These are phyloP conservation scores for Cutaneotrichosporon sp. DNA, from an alignment of 1,284 basidiomycete genomes.

Conservation along the genomic window DNA sequence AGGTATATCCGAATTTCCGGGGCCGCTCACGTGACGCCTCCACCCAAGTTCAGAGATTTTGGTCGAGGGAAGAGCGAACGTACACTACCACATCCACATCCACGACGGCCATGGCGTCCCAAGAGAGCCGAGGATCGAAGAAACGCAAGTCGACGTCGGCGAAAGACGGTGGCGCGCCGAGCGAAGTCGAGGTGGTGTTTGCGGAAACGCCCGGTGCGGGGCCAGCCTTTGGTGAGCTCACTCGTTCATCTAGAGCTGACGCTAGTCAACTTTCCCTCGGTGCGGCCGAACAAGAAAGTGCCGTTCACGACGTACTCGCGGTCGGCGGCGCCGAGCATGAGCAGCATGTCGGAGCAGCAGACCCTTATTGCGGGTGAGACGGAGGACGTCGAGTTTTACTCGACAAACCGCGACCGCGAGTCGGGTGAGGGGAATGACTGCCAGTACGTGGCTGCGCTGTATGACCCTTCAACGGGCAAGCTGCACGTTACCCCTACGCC, in stretches of 20 bases:
- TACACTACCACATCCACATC: no score
- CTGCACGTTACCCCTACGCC: conserved; percentile 61
- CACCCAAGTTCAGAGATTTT: not conserved
- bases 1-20: not conserved
- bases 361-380: conserved; percentile 66
- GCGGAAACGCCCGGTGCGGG: conserved; percentile 50
- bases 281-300: conserved; percentile 58
- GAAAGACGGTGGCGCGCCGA: not conserved
- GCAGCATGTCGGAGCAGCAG: conserved; percentile 52
- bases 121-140: conserved; percentile 23
- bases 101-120: conserved; percentile 8
- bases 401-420: conserved; percentile 50
- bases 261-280: conserved; percentile 68
- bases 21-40: not conserved
- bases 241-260: not conserved
- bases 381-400: conserved; percentile 60
- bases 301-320: conserved; percentile 62
- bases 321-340: conserved; percentile 33
- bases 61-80: not conserved
- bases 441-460: conserved; percentile 49
- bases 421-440: conserved; percentile 53
- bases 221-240: conserved; percentile 62
- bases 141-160: conserved; percentile 36
- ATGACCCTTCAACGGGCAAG: conserved; percentile 64
- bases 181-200: not conserved